These are phyloP conservation scores for Phytophthora agathidicida DNA, from an alignment of 352 stramenopile species.

Conservation along the genomic window DNA sequence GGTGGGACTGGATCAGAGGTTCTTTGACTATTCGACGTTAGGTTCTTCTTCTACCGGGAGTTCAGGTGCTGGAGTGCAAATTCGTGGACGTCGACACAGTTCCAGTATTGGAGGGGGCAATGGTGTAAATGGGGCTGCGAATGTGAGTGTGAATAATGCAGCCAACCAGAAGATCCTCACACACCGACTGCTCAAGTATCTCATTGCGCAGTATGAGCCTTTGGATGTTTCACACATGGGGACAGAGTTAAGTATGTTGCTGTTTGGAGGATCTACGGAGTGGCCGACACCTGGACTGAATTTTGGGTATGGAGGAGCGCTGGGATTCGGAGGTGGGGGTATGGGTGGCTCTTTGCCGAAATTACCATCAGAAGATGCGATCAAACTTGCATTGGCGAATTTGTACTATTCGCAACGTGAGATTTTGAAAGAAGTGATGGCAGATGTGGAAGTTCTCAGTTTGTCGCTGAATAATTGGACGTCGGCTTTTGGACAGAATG, in stretches of 20 bases:
- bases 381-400: conserved; percentile 76
- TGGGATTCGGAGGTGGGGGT: conserved; percentile 20
- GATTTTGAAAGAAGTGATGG: conserved; percentile 81
- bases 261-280: conserved; percentile 51
- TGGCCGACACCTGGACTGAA: conserved; percentile 28
- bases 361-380: conserved; percentile 66
- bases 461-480: conserved; percentile 86
- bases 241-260: conserved; percentile 57
- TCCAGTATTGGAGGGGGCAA: conserved; percentile 32
- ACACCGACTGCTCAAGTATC: conserved; percentile 73
- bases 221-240: conserved; percentile 76
- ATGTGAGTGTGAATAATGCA: conserved; percentile 5
- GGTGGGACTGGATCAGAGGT: conserved; percentile 46
- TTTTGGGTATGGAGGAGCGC: conserved; percentile 25
- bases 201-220: conserved; percentile 80
- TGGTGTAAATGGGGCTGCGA: not conserved
- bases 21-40: conserved; percentile 50
- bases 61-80: conserved; percentile 1
- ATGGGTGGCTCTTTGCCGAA: conserved; percentile 31
- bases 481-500: conserved; percentile 77
- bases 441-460: conserved; percentile 74
- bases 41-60: conserved; percentile 7
- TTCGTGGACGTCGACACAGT: conserved; percentile 34
- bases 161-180: conserved; percentile 70
- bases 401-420: conserved; percentile 84